These are phyloP conservation scores for Pyrenophora teres DNA, from an alignment of 2,329 filamentous ascomycete genomes.

Conservation along the genomic window DNA sequence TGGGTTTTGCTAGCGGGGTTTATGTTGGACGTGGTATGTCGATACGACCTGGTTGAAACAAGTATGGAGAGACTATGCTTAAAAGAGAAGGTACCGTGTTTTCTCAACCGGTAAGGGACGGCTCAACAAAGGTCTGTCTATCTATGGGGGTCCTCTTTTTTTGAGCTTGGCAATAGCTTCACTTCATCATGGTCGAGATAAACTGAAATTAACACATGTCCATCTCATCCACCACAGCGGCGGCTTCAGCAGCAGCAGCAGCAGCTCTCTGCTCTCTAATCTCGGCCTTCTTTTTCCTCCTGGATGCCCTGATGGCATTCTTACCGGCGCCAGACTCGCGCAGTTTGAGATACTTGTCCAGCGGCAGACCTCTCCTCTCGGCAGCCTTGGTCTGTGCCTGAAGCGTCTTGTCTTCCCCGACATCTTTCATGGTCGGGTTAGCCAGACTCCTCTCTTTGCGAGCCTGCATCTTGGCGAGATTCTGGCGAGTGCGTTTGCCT, in stretches of 20 bases:
- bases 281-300: constrained; percentile 7
- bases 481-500: constrained; percentile 28
- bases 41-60: no score
- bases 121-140: no score
- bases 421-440: constrained; percentile 11
- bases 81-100: background rate
- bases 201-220: background rate
- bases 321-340: constrained; percentile 3
- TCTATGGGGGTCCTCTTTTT: background rate
- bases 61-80: background rate
- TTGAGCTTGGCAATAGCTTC: background rate
- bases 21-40: no score
- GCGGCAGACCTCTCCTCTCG: constrained; percentile 22
- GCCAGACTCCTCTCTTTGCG: constrained; percentile 13
- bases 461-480: constrained; percentile 25
- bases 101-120: no score
- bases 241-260: background rate
- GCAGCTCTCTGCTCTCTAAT: constrained; percentile 3
- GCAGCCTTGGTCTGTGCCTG: constrained; percentile 20
- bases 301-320: constrained; percentile 4
- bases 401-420: constrained; percentile 8
- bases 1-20: no score
- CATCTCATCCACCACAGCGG: constrained; percentile 7
- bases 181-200: background rate
- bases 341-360: constrained; percentile 13